Conservation (phyloP, 2,329 filamentous ascomycete genomes). For the Claviceps humidiphila region DNA sequence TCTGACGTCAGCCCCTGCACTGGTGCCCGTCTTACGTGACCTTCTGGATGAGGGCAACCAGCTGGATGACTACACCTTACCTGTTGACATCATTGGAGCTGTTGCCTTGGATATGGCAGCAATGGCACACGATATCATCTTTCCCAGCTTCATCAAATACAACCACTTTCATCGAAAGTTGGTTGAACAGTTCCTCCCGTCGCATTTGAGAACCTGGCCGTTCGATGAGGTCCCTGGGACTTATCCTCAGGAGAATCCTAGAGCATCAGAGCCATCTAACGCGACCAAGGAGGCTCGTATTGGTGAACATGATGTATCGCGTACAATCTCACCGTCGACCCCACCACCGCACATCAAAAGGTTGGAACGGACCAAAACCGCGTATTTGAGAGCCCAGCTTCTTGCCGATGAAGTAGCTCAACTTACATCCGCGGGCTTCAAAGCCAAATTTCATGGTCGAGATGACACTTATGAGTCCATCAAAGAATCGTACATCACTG, state of each 20-base stretch:
- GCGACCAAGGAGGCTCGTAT: neutral
- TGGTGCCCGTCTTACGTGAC: constrained; percentile 13
- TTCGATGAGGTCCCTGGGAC: constrained; percentile 13
- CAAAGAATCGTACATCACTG: constrained; percentile 10
- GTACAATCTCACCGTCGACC: neutral
- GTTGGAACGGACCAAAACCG: constrained; percentile 5
- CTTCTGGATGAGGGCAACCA: constrained; percentile 10
- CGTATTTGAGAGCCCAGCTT: constrained; percentile 5
- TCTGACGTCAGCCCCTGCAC: constrained; percentile 15
- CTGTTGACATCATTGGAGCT: constrained; percentile 13
- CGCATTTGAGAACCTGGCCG: constrained; percentile 9
- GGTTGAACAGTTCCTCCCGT: constrained; percentile 11
- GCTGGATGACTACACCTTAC: constrained; percentile 5
- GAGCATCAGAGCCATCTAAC: neutral
- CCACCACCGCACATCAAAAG: constrained; percentile 2
- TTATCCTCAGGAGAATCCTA: constrained; percentile 12
- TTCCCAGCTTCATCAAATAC: constrained; percentile 17
- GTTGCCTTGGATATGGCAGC: constrained; percentile 19
- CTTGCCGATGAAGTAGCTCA: constrained; percentile 6
- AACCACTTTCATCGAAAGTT: constrained; percentile 13
- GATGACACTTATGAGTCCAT: constrained; percentile 11
- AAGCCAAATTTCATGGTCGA: constrained; percentile 10
- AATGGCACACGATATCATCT: constrained; percentile 13
- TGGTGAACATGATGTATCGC: neutral
- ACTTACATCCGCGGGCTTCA: constrained; percentile 10